Evolutionary conservation across 2,329 filamentous ascomycete species (phyloP).

Genomic region (Aspergillus niger): DNA sequence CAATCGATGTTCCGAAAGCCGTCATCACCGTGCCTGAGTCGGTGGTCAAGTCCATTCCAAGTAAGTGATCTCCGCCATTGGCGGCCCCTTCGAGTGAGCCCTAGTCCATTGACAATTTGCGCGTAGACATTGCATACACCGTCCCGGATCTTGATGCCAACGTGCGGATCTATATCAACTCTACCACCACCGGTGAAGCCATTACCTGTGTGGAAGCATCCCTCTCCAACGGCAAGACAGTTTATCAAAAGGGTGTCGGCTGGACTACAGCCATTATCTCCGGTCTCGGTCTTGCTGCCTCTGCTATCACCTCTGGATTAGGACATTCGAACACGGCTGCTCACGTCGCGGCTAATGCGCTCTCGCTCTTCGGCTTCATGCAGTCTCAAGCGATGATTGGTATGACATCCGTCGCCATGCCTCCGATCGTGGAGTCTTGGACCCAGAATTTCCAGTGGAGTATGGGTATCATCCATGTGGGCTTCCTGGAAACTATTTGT

Average conservation of each 20-base stretch:
- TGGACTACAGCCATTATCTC: conserved; percentile 89
- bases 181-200: conserved; percentile 61
- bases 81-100: neutral
- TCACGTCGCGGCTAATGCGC: conserved; percentile 88
- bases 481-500: conserved; percentile 84
- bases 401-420: conserved; percentile 76
- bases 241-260: conserved; percentile 83
- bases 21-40: conserved; percentile 62
- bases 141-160: conserved; percentile 89
- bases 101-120: conserved; percentile 3
- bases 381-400: conserved; percentile 91
- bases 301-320: conserved; percentile 83
- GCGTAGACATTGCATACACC: conserved; percentile 73
- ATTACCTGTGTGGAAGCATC: conserved; percentile 86
- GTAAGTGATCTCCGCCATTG: conserved; percentile 38
- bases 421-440: conserved; percentile 88
- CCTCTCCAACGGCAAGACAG: conserved; percentile 88
- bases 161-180: conserved; percentile 79
- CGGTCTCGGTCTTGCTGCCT: conserved; percentile 78
- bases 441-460: conserved; percentile 98
- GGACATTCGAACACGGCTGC: conserved; percentile 93
- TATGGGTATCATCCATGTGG: conserved; percentile 88
- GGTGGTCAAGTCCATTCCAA: conserved; percentile 68
- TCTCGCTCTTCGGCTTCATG: conserved; percentile 94
- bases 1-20: conserved; percentile 70